Conservation (phyloP, 1,284 basidiomycete genomes). For the Apiotrichum domesticum region DNA sequence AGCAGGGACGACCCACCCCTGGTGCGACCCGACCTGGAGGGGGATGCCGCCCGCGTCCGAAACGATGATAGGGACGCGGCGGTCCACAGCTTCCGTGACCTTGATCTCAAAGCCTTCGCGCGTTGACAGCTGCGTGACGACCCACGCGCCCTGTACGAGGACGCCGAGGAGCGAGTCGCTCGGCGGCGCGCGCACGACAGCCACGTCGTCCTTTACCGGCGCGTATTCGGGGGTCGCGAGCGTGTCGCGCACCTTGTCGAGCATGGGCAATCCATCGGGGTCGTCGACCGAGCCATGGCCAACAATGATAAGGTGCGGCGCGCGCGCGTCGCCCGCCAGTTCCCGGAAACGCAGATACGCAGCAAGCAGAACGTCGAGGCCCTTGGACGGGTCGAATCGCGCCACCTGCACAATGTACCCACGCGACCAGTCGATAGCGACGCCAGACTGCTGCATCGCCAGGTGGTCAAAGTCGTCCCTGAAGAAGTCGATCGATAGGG, state of each 20-base stretch:
- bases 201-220: slow-evolving; percentile 32
- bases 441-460: slow-evolving; percentile 34
- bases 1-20: slow-evolving; percentile 68
- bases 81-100: slow-evolving; percentile 79
- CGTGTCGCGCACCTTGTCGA: slow-evolving; percentile 63
- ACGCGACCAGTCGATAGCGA: slow-evolving; percentile 66
- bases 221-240: slow-evolving; percentile 30
- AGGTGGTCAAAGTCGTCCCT: slow-evolving; percentile 37
- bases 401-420: slow-evolving; percentile 79
- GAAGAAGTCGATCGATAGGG: slow-evolving; percentile 32
- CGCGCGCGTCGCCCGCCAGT: slow-evolving; percentile 49
- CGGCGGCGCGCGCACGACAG: slow-evolving; percentile 43
- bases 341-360: slow-evolving; percentile 72
- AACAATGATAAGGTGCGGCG: slow-evolving; percentile 71
- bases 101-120: slow-evolving; percentile 84
- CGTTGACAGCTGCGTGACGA: slow-evolving; percentile 39
- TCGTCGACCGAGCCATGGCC: slow-evolving; percentile 74
- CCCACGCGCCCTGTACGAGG: slow-evolving; percentile 44
- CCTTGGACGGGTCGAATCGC: slow-evolving; percentile 70
- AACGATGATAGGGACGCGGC: slow-evolving; percentile 73
- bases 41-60: slow-evolving; percentile 79
- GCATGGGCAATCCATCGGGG: slow-evolving; percentile 58
- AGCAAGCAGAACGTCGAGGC: slow-evolving; percentile 52
- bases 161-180: slow-evolving; percentile 36
- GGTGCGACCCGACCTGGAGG: slow-evolving; percentile 73